Percentiles rank a stretch among this genome's conserved stretches.
Evolutionary conservation across 176 grass and related monocot genomes (phyloP).

Genomic region (Avena eriantha): DNA sequence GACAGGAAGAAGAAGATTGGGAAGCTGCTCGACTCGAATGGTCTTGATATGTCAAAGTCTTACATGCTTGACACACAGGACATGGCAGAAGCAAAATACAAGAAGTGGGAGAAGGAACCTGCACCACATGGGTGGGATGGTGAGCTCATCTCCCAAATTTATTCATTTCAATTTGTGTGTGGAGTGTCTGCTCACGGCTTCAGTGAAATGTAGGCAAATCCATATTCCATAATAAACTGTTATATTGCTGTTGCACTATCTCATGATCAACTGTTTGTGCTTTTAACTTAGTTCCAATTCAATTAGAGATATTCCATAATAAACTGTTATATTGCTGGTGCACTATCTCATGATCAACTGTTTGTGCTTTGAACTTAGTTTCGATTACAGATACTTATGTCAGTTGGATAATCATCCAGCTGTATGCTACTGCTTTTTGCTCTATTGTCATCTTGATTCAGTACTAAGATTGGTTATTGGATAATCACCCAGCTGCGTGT

Average conservation of each 20-base stretch:
- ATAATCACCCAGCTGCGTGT: neutral
- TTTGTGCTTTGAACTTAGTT: neutral
- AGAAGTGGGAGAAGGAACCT: conserved; percentile 97
- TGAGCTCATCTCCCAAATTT: conserved; percentile 35
- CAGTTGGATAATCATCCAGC: neutral
- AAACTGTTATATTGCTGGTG: neutral
- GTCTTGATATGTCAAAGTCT: conserved; percentile 87
- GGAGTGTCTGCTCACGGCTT: neutral
- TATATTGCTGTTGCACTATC: neutral
- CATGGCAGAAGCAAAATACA: conserved; percentile 79
- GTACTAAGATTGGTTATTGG: neutral
- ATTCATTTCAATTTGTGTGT: neutral
- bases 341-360: neutral
- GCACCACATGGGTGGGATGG: conserved; percentile 94
- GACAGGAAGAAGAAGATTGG: conserved; percentile 97
- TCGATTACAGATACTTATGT: neutral
- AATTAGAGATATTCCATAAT: neutral
- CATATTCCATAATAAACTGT: neutral
- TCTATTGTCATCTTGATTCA: neutral
- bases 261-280: neutral
- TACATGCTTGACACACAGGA: conserved; percentile 98
- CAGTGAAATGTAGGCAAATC: neutral
- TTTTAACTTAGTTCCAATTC: neutral
- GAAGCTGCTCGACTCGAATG: conserved; percentile 91
- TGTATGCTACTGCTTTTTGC: neutral